phyloP scores from a whole-genome alignment of 2,329 filamentous ascomycete genomes.

The Nannizziopsis barbatae region DNA sequence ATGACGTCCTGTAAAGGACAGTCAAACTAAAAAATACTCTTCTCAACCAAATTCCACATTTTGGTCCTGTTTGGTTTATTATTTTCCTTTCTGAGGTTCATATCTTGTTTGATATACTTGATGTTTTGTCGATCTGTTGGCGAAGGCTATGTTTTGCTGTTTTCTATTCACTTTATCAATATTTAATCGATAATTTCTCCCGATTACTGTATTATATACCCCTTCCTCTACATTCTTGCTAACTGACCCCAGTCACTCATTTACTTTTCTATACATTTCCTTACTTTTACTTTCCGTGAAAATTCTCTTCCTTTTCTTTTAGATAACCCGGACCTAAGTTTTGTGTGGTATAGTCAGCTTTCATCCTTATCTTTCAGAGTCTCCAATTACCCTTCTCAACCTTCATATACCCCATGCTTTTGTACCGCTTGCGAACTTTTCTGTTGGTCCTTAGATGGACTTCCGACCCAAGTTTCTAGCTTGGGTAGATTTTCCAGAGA shows the following conservation, averaged over 20 bases:
- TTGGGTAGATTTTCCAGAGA: too few relatives aligned
- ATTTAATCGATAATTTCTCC: conserved; percentile 18
- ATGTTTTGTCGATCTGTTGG: not conserved
- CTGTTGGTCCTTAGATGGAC: not conserved
- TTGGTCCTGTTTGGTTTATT: too few relatives aligned
- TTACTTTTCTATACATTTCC: too few relatives aligned
- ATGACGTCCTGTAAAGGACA: conserved; percentile 4
- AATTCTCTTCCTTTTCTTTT: too few relatives aligned
- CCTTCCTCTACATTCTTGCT: conserved; percentile 6
- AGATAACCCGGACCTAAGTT: too few relatives aligned
- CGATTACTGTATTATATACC: conserved; percentile 7
- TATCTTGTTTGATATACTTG: not conserved
- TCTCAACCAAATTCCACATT: not conserved
- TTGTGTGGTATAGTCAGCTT: too few relatives aligned
- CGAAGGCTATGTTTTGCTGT: not conserved
- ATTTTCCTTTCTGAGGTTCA: not conserved
- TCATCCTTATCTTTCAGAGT: not conserved
- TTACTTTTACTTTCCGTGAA: too few relatives aligned
- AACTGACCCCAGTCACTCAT: conserved; percentile 1
- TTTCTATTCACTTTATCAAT: conserved; percentile 16
- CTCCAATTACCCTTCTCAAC: too few relatives aligned
- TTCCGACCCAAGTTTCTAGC: too few relatives aligned
- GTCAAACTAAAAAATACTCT: not conserved
- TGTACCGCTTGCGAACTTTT: too few relatives aligned
- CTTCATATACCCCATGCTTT: too few relatives aligned